Conservation (phyloP, 495 filamentous ascomycete genomes). For the Aspergillus cavernicola region DNA sequence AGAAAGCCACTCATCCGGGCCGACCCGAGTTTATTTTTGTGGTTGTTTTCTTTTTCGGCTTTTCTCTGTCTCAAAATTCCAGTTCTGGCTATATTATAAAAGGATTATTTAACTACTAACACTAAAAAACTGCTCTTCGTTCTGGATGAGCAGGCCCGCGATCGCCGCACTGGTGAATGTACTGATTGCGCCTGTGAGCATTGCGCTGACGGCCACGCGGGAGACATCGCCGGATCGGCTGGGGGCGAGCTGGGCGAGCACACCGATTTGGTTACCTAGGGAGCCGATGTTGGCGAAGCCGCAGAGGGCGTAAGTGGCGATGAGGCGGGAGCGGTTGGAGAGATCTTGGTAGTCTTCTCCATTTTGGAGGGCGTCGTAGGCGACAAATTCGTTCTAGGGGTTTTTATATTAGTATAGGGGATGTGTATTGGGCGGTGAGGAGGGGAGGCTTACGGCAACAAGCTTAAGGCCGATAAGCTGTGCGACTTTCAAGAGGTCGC, state of each 20-base stretch:
- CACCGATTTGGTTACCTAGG: conserved; percentile 81
- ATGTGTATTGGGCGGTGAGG: background rate
- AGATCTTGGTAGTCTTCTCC: conserved; percentile 48
- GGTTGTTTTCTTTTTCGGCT: too few species aligned
- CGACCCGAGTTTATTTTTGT: too few species aligned
- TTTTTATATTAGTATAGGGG: conserved; percentile 3
- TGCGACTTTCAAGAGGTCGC: conserved; percentile 68
- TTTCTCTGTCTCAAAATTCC: too few species aligned
- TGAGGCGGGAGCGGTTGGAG: conserved; percentile 64
- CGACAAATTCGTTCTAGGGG: conserved; percentile 60
- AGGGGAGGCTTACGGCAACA: conserved; percentile 52
- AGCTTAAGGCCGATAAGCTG: conserved; percentile 81
- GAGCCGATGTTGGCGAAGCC: conserved; percentile 80
- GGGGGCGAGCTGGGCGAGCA: conserved; percentile 76
- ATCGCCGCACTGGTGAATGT: conserved; percentile 80
- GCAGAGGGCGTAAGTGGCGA: conserved; percentile 69
- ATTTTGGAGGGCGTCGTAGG: conserved; percentile 50
- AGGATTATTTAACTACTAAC: background rate
- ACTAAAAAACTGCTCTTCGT: conserved; percentile 39
- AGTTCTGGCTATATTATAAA: too few species aligned
- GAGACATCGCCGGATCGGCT: conserved; percentile 69
- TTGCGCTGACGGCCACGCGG: conserved; percentile 68
- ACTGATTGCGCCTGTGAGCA: conserved; percentile 72
- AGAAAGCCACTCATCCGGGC: too few species aligned
- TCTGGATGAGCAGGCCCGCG: conserved; percentile 68